Evolutionary conservation across 257 asterid genomes (phyloP).

Genomic region (Cinchona pubescens): DNA sequence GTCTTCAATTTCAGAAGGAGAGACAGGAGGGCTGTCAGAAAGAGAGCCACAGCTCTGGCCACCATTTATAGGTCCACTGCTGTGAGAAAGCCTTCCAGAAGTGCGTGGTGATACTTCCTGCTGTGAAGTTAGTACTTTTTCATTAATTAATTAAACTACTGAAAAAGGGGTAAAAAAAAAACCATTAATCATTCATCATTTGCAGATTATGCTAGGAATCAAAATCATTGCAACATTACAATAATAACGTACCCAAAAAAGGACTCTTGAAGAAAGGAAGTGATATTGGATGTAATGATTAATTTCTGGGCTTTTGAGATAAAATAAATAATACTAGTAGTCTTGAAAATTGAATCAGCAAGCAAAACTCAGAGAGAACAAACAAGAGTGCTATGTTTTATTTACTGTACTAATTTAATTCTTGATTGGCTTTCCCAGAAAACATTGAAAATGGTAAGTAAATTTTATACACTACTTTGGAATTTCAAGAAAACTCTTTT

Average conservation of each 20-base stretch:
- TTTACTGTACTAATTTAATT: not conserved
- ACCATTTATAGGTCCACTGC: slow-evolving; percentile 92
- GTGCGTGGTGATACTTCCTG: slow-evolving; percentile 99
- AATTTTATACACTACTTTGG: slow-evolving; percentile 20
- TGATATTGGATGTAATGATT: slow-evolving; percentile 23
- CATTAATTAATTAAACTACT: not conserved
- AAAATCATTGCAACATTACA: slow-evolving; percentile 17
- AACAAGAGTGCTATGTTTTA: not conserved
- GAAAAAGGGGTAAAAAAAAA: too few species aligned
- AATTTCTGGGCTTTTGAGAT: not conserved
- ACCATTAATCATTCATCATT: slow-evolving; percentile 4
- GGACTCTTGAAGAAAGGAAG: not conserved
- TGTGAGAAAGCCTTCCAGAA: slow-evolving; percentile 93
- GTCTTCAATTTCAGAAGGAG: slow-evolving; percentile 85
- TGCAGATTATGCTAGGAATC: slow-evolving; percentile 20
- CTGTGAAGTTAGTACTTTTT: slow-evolving; percentile 32
- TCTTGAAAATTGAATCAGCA: slow-evolving; percentile 17
- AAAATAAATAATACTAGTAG: too few species aligned
- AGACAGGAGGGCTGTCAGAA: slow-evolving; percentile 93
- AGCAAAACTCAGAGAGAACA: slow-evolving; percentile 27
- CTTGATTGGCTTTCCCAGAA: slow-evolving; percentile 28
- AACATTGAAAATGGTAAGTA: slow-evolving; percentile 27
- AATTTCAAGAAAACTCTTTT: slow-evolving; percentile 43
- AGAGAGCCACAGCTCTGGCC: slow-evolving; percentile 65
- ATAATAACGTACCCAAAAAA: not conserved